Base-by-base conservation (phyloP, 129 eudicot species). In the Centaurea solstitialis region DNA sequence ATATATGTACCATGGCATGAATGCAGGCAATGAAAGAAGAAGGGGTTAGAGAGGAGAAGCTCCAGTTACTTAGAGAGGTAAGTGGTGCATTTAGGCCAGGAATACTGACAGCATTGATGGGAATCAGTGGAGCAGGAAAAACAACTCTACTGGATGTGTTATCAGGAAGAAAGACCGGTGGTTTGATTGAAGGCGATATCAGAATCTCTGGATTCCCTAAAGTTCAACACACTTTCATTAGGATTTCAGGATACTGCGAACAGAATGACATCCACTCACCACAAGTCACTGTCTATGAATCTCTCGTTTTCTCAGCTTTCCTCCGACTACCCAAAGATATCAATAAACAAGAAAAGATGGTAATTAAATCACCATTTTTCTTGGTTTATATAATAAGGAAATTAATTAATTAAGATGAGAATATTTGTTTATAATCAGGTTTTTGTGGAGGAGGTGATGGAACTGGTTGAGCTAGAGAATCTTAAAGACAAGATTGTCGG, bases 91-190 rank as follows among this genome's bases (percentile, higher is more conserved):
- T 86, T 59, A 76, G 76, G 75, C 92, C 92, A 2, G 92, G 90
- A 9, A 76, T 88, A 37, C 77, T 88, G 17, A 88, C 92, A 20
- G 92, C 92, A 9, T 72, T 88, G 47, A 86, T 88, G 90, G 92
- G 92, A 37, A 82, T 88, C 4, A 88, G 86, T 40, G 92, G 92
- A 50, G 92, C 90, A 13, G 90, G 92, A 68, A 88, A 88, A 79
- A 88, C 92, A 37, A 88, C 92, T 26, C 68, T 88, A 9, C 23
- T 88, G 86, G 92, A 88, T 75, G 92, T 88, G 4, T 84, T 88
- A 70, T 76, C 92, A 4, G 92, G 92, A 72, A 81, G 92, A 70
- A 88, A 88, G 75, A 84, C 82, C 5, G 77, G 85, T 50, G 92
- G 90, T 5, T 84, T 70, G 74, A 77, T 81, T 9, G 88, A 88